Percentiles rank a stretch among this genome's conserved stretches.
These are phyloP conservation scores for Penicillium sp. DNA, from an alignment of 2,329 filamentous ascomycete species.

Conservation along the genomic window DNA sequence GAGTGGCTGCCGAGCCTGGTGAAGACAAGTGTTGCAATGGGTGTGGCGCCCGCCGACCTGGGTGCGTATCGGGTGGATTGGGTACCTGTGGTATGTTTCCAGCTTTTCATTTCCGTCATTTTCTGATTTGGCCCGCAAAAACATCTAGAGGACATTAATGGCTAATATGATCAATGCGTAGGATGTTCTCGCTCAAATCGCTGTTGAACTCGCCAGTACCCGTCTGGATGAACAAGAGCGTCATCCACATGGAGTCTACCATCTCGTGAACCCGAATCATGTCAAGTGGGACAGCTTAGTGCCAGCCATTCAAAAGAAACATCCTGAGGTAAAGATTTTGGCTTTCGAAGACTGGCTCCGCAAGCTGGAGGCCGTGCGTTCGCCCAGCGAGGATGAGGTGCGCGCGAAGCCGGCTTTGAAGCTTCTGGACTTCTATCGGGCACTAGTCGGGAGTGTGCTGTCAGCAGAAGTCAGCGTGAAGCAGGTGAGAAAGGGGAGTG, in stretches of 20 bases:
- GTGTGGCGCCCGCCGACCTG: too few relatives aligned
- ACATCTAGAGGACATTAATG: background rate
- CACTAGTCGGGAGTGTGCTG: background rate
- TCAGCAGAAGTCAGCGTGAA: slow-evolving; percentile 22
- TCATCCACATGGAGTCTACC: background rate
- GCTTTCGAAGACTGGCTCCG: slow-evolving; percentile 49
- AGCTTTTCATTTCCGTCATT: too few relatives aligned
- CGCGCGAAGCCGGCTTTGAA: slow-evolving; percentile 49
- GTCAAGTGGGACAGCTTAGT: slow-evolving; percentile 46
- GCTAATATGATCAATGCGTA: too few relatives aligned
- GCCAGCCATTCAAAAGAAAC: slow-evolving; percentile 43
- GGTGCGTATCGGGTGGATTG: slow-evolving; percentile 51
- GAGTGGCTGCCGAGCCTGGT: slow-evolving; percentile 56
- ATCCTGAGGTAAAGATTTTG: slow-evolving; percentile 40
- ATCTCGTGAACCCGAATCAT: slow-evolving; percentile 45
- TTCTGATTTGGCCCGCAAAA: too few relatives aligned
- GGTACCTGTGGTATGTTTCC: slow-evolving; percentile 47
- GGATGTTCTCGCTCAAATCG: too few relatives aligned
- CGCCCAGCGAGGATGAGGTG: slow-evolving; percentile 35
- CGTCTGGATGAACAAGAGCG: too few relatives aligned
- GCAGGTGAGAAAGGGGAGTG: slow-evolving; percentile 35
- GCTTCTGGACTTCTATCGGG: slow-evolving; percentile 49
- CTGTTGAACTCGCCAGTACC: too few relatives aligned
- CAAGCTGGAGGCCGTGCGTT: slow-evolving; percentile 39
- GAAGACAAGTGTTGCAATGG: too few relatives aligned